Percentiles rank a stretch among this genome's conserved stretches.
These are phyloP conservation scores for Penicillium paxilli DNA, from an alignment of 495 filamentous ascomycete genomes.

Conservation along the genomic window DNA sequence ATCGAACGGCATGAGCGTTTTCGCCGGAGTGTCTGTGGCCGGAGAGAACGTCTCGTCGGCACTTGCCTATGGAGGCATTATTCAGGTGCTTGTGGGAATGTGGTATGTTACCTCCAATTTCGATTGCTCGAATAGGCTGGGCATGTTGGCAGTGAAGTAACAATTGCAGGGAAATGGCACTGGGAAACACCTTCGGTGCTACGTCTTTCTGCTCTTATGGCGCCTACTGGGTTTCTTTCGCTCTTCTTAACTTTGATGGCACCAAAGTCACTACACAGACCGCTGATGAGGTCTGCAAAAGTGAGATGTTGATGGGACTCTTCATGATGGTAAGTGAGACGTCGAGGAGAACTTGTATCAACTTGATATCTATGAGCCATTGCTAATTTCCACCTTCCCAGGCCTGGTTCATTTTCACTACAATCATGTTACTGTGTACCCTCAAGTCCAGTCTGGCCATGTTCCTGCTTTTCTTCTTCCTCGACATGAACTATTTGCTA, in stretches of 20 bases:
- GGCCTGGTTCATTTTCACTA: conserved; percentile 93
- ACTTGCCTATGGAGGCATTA: conserved; percentile 72
- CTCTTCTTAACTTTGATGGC: conserved; percentile 70
- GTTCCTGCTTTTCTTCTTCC: conserved; percentile 81
- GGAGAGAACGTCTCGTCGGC: conserved; percentile 65
- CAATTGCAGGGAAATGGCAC: conserved; percentile 79
- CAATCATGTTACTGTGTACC: conserved; percentile 75
- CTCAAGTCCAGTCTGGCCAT: conserved; percentile 84
- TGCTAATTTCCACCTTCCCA: conserved; percentile 9
- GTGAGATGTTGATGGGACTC: conserved; percentile 62
- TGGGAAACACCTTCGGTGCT: conserved; percentile 89
- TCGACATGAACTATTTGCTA: conserved; percentile 72
- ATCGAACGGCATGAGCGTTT: conserved; percentile 71
- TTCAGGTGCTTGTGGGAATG: conserved; percentile 86
- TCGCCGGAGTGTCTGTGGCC: conserved; percentile 48
- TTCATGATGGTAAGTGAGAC: conserved; percentile 62
- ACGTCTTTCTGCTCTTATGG: conserved; percentile 91
- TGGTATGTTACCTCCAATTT: conserved; percentile 59
- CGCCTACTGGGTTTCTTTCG: conserved; percentile 87
- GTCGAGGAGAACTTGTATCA: background rate
- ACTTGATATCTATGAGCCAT: background rate
- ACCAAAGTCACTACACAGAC: conserved; percentile 40
- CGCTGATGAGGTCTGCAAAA: conserved; percentile 47
- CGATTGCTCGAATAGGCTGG: background rate
- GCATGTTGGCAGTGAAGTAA: background rate